Base-by-base conservation (phyloP, 2,329 filamentous ascomycete genomes). In the Hirsutella rhossiliensis region DNA sequence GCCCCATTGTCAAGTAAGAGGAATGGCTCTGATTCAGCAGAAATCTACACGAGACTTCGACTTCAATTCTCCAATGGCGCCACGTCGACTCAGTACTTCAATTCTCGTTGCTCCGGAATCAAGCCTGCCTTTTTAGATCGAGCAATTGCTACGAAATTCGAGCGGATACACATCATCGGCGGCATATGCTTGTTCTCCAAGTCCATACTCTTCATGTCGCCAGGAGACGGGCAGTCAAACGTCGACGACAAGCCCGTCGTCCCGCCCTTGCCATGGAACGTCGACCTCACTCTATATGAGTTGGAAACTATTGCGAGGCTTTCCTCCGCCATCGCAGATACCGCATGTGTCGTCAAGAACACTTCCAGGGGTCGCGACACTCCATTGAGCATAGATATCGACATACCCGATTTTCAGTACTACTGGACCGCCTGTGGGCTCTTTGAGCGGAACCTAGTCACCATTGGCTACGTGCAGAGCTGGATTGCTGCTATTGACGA, bases 361-460 rank as follows among this genome's bases (percentile, higher is more conserved):
- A 30, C 12, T 15, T 17, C 17, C 15, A 5, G 19, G 9, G 15
- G 20, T 5, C 4, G 4, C 9, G 20, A 40, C 12, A 15, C 38
- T n/a, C 15, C 27, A 18, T 15, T 40, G 20, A 40, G 17, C 38
- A 18, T 40, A 15, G 28, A 40, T 19, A 40, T 40, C 11, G 38
- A 40, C 12, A 40, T 40, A 11, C 38, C 38, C 11, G 38, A 40
- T 28, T 40, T 40, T 15, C 38, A 40, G 38, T 40, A 40, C 12
- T 40, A 40, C 38, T 40, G 38, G 27, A 40, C 38, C 38, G 38
- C 38, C 38, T 40, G 38, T 23, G 38, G 28, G 11, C 38, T 40
- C 5, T 28, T 40, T 1, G 20, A 40, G 38, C 15, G 38, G 12
- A 18, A 18, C 18, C 9, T 40, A 11, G 38, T 40, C 27, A 18